These are phyloP conservation scores for Russula abietina DNA, from an alignment of 768 basidiomycete genomes.

Conservation along the genomic window DNA sequence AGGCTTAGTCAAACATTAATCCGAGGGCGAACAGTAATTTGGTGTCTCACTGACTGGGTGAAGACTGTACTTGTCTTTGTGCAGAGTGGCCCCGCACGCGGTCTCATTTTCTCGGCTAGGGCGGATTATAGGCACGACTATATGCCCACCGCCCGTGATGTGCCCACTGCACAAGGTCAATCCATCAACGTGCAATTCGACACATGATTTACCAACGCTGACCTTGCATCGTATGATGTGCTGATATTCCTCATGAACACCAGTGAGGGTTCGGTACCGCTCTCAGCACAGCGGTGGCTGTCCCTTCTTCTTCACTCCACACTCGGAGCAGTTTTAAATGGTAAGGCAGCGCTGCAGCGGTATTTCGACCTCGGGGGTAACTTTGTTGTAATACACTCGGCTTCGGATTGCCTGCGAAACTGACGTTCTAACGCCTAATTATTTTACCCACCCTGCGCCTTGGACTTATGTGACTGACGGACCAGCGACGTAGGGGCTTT, in stretches of 20 bases:
- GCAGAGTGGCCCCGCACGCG: slow-evolving; percentile 4
- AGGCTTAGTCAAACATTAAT: no score
- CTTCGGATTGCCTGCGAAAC: slow-evolving; percentile 39
- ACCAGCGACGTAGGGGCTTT: slow-evolving; percentile 32
- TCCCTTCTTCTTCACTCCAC: neutral
- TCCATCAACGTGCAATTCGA: slow-evolving; percentile 36
- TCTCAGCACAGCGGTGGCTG: neutral
- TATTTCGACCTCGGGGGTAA: slow-evolving; percentile 43
- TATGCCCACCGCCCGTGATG: slow-evolving; percentile 44
- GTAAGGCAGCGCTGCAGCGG: slow-evolving; percentile 38
- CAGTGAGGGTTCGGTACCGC: slow-evolving; percentile 36
- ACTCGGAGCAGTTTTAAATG: slow-evolving; percentile 37
- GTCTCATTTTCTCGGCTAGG: slow-evolving; percentile 39
- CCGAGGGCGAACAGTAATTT: no score
- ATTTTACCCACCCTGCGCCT: neutral
- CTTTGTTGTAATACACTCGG: slow-evolving; percentile 43
- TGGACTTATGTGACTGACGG: neutral
- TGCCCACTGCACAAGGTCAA: slow-evolving; percentile 31
- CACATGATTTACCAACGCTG: slow-evolving; percentile 37
- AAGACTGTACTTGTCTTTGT: neutral
- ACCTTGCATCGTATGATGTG: slow-evolving; percentile 38
- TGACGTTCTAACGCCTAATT: slow-evolving; percentile 33
- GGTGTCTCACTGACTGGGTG: no score
- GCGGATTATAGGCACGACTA: slow-evolving; percentile 45
- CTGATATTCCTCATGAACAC: slow-evolving; percentile 43